Conservation (phyloP, 805 yeast genomes). For the Nakazawaea laoshanensis region DNA sequence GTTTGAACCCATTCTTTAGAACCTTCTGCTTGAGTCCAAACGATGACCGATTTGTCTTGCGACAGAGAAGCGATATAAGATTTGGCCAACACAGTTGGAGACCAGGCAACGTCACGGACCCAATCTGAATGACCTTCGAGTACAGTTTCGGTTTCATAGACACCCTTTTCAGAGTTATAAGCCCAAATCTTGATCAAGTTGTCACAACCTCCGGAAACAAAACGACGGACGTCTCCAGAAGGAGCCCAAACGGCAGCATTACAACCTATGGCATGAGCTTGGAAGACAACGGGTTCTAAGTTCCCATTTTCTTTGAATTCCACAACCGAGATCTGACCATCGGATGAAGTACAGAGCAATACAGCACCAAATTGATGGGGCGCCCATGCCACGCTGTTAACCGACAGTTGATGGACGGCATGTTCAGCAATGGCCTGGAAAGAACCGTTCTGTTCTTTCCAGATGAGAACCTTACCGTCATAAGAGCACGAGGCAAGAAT, state of each 20-base stretch:
- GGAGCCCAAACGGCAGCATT: slow-evolving; percentile 94
- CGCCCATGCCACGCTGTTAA: slow-evolving; percentile 93
- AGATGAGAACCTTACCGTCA: slow-evolving; percentile 88
- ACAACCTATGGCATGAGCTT: slow-evolving; percentile 90
- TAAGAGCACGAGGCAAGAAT: slow-evolving; percentile 91
- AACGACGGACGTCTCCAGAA: slow-evolving; percentile 39
- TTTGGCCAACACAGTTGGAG: slow-evolving; percentile 80
- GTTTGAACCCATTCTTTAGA: slow-evolving; percentile 72
- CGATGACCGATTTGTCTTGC: slow-evolving; percentile 88
- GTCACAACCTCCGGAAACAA: slow-evolving; percentile 94
- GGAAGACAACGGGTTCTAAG: slow-evolving; percentile 49
- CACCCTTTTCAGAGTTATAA: slow-evolving; percentile 43
- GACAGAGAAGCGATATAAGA: slow-evolving; percentile 95
- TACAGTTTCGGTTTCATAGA: slow-evolving; percentile 64
- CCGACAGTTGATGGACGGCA: slow-evolving; percentile 85
- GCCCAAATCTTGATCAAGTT: slow-evolving; percentile 90
- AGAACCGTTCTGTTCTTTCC: slow-evolving; percentile 87
- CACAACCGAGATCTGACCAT: slow-evolving; percentile 84
- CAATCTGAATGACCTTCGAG: slow-evolving; percentile 92
- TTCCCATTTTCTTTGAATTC: slow-evolving; percentile 90
- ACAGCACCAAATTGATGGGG: slow-evolving; percentile 96
- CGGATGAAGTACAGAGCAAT: slow-evolving; percentile 83
- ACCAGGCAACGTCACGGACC: slow-evolving; percentile 99
- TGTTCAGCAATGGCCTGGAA: slow-evolving; percentile 89
- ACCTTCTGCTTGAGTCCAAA: slow-evolving; percentile 79